Conservation (phyloP, 768 basidiomycete species). For the Suillus spraguei region DNA sequence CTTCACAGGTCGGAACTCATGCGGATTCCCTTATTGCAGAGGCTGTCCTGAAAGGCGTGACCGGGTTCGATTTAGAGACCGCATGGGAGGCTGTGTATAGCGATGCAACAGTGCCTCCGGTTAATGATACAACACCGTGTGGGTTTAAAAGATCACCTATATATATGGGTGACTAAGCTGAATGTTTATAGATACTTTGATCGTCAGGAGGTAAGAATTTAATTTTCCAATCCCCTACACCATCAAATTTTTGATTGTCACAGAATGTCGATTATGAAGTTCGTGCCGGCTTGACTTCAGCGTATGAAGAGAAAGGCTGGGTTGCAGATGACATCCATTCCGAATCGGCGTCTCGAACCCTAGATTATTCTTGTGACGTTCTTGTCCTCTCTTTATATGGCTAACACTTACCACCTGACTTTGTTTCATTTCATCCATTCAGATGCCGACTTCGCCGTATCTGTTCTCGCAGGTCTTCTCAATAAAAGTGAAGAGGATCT, state of each 20-base stretch:
- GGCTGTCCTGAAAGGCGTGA: constrained; percentile 66
- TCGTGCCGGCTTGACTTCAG: constrained; percentile 72
- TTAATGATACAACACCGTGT: constrained; percentile 57
- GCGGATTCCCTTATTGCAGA: constrained; percentile 79
- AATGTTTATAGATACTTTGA: constrained; percentile 56
- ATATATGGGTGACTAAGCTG: constrained; percentile 5
- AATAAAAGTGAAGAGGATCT: constrained; percentile 50
- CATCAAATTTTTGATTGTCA: not conserved
- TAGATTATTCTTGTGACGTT: constrained; percentile 74
- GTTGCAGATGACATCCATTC: constrained; percentile 80
- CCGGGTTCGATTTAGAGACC: constrained; percentile 59
- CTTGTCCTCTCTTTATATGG: not conserved
- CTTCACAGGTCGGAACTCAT: constrained; percentile 68
- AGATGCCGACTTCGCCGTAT: constrained; percentile 82
- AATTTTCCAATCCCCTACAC: constrained; percentile 1
- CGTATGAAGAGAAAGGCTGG: constrained; percentile 71
- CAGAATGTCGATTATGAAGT: constrained; percentile 80
- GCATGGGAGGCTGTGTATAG: constrained; percentile 80
- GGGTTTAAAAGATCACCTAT: constrained; percentile 21
- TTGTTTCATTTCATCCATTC: not conserved
- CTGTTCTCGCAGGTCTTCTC: constrained; percentile 58
- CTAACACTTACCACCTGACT: not conserved
- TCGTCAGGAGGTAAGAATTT: constrained; percentile 60
- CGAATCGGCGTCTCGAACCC: constrained; percentile 75
- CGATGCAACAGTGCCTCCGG: constrained; percentile 66